Conservation (phyloP, 352 stramenopile species). For the Phytophthora kernoviae region DNA sequence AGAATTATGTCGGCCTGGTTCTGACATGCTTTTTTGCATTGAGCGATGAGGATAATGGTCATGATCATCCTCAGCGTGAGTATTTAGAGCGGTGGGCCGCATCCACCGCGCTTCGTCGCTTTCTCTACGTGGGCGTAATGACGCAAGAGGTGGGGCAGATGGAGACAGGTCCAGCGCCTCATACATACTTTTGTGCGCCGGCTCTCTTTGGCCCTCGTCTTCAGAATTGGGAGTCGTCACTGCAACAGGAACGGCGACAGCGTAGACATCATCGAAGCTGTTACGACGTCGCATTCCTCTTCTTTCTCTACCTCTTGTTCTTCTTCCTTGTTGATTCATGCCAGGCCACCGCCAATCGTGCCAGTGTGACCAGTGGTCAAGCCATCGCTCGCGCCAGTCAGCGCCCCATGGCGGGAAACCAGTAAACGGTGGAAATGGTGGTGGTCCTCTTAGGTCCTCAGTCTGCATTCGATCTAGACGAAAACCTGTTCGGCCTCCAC, state of each 20-base stretch:
- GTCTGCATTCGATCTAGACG: slow-evolving; percentile 19
- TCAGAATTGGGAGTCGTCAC: slow-evolving; percentile 7
- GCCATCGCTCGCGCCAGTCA: slow-evolving; percentile 25
- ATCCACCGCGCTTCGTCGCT: slow-evolving; percentile 19
- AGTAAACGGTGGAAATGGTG: slow-evolving; percentile 17
- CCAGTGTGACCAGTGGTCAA: slow-evolving; percentile 22
- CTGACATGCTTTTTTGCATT: slow-evolving; percentile 31
- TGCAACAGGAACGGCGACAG: slow-evolving; percentile 28
- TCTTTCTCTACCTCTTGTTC: slow-evolving; percentile 6
- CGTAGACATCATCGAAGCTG: slow-evolving; percentile 57
- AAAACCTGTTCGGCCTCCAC: slow-evolving; percentile 18
- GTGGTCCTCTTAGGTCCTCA: slow-evolving; percentile 9
- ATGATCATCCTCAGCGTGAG: not conserved
- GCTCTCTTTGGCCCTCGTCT: slow-evolving; percentile 32
- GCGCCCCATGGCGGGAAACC: slow-evolving; percentile 19
- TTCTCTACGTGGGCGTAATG: slow-evolving; percentile 6
- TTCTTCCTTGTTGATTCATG: slow-evolving; percentile 13
- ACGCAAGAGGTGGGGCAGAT: slow-evolving; percentile 44
- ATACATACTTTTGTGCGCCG: slow-evolving; percentile 50
- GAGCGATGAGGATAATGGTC: slow-evolving; percentile 4
- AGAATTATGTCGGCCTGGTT: slow-evolving; percentile 11
- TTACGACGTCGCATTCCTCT: slow-evolving; percentile 42
- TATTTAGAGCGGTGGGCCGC: slow-evolving; percentile 2
- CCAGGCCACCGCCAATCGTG: slow-evolving; percentile 21
- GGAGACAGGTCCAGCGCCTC: slow-evolving; percentile 52